Conservation (phyloP, 2,329 filamentous ascomycete species). For the Colletotrichum paranaense region DNA sequence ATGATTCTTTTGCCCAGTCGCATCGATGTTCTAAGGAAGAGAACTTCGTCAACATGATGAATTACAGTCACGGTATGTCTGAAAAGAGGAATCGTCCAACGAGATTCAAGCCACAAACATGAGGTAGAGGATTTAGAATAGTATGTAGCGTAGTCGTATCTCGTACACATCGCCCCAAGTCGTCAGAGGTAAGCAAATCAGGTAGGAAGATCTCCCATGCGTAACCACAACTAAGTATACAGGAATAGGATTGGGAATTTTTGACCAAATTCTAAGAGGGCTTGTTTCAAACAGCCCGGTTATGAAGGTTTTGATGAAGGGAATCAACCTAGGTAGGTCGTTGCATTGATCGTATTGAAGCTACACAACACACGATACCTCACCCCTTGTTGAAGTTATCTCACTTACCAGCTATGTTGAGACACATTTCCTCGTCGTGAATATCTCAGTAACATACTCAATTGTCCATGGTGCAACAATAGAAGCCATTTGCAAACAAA, state of each 20-base stretch:
- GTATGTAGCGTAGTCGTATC: neutral
- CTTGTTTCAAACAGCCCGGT: neutral
- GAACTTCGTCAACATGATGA: neutral
- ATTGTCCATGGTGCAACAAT: no score
- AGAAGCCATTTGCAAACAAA: neutral
- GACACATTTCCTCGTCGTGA: no score
- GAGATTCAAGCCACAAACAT: neutral
- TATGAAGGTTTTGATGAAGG: neutral
- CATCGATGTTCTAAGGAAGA: neutral
- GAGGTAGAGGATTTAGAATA: neutral
- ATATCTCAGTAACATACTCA: neutral
- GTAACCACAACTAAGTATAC: neutral
- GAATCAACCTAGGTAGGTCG: neutral
- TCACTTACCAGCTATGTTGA: neutral
- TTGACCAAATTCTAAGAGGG: neutral
- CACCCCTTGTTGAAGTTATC: neutral
- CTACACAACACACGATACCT: neutral
- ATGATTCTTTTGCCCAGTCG: neutral
- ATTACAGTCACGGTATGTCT: neutral
- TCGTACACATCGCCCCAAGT: neutral
- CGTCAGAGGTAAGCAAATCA: neutral
- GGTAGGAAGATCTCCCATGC: neutral
- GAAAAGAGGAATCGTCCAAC: neutral
- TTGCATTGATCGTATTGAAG: neutral
- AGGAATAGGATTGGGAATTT: neutral